A percentile compares a stretch with the other conserved stretches of the same genome.
These are phyloP conservation scores for Spiraea crenata DNA, from an alignment of 331 rosid species.

Conservation along the genomic window DNA sequence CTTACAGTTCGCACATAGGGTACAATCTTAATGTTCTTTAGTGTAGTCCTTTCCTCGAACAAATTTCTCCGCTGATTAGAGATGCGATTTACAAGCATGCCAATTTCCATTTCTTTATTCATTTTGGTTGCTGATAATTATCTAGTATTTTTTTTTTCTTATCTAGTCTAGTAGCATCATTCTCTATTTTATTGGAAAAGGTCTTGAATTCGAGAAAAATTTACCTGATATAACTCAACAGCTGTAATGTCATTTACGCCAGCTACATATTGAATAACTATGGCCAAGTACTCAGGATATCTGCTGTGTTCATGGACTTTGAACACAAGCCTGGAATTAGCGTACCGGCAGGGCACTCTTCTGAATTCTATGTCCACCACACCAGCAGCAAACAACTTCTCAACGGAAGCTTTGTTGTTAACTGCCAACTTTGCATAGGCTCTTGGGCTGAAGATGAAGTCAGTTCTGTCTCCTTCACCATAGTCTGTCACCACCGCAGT, in stretches of 20 bases:
- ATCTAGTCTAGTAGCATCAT: no score
- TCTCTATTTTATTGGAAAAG: no score
- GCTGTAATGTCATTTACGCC: conserved; percentile 65
- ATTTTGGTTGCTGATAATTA: no score
- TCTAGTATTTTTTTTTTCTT: no score
- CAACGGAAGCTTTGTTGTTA: conserved; percentile 31
- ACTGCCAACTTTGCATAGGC: conserved; percentile 57
- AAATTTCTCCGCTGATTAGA: no score
- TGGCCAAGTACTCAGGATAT: conserved; percentile 62
- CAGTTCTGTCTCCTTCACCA: conserved; percentile 87
- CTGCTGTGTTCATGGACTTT: conserved; percentile 62
- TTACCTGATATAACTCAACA: conserved; percentile 67
- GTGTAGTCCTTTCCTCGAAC: no score
- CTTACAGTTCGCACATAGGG: no score
- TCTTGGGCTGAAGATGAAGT: conserved; percentile 65
- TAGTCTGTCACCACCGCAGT: conserved; percentile 72
- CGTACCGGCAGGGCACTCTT: conserved; percentile 63
- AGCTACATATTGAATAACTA: conserved; percentile 38
- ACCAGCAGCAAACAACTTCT: conserved; percentile 55
- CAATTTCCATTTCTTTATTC: no score
- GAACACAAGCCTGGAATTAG: conserved; percentile 33
- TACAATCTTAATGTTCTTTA: no score
- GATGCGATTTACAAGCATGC: not conserved
- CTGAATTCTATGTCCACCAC: conserved; percentile 80
- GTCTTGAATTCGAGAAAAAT: not conserved